Percentiles rank a stretch among this genome's conserved stretches.
Conservation (phyloP, 495 filamentous ascomycete genomes). For the Aspergillus sparsus region DNA sequence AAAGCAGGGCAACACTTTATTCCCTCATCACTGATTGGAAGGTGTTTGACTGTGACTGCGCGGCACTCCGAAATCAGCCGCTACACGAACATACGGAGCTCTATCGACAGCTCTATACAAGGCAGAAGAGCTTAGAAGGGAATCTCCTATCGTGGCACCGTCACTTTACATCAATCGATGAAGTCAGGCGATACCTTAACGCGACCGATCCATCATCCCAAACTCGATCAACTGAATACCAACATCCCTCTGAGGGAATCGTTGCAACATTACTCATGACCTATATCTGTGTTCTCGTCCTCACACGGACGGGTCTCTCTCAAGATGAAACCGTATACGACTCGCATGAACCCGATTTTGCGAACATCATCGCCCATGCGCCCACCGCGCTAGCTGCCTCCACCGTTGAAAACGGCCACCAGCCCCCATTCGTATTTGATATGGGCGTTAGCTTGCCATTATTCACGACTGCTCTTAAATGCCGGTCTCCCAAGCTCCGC, state of each 20-base stretch:
- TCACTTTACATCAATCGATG: neutral
- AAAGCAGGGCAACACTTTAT: conserved; percentile 17
- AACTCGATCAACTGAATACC: no score
- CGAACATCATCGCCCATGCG: conserved; percentile 24
- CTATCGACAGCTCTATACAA: no score
- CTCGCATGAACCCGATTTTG: conserved; percentile 25
- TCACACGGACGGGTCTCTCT: conserved; percentile 8
- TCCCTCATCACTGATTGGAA: conserved; percentile 14
- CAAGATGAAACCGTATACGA: conserved; percentile 21
- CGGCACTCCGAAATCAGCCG: neutral
- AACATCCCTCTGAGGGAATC: neutral
- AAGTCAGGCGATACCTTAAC: neutral
- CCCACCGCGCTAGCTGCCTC: conserved; percentile 1
- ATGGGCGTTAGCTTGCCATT: conserved; percentile 52
- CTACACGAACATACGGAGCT: no score
- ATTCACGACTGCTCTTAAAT: conserved; percentile 54
- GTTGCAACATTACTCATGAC: conserved; percentile 5
- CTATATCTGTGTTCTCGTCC: conserved; percentile 2
- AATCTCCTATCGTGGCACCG: neutral
- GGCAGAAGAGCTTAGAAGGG: neutral
- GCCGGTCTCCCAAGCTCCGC: conserved; percentile 46
- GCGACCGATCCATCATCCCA: neutral
- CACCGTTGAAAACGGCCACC: neutral
- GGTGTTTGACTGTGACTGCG: conserved; percentile 8
- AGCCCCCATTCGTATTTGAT: conserved; percentile 50